Conservation (phyloP, 2,329 filamentous ascomycete genomes). For the Amauroascus verrucosus region DNA sequence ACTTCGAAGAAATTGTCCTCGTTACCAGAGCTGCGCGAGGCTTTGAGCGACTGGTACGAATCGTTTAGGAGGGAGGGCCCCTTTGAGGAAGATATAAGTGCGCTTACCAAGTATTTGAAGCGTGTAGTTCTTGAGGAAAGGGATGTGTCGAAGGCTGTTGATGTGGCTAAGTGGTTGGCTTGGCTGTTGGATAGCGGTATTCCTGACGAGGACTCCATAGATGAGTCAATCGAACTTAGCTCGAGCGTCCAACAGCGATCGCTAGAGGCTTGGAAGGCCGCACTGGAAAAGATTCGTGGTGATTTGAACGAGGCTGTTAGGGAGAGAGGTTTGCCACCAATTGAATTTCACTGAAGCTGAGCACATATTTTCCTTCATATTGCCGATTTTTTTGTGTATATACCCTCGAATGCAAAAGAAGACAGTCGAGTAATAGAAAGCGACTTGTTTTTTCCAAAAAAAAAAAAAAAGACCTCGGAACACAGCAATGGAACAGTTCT, state of each 20-base stretch:
- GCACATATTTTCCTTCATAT: background rate
- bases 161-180: slow-evolving; percentile 55
- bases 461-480: no score
- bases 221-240: background rate
- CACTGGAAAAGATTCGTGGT: slow-evolving; percentile 14
- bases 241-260: background rate
- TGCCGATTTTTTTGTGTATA: no score
- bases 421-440: no score
- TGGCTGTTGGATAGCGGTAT: slow-evolving; percentile 30
- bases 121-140: slow-evolving; percentile 65
- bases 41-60: slow-evolving; percentile 64
- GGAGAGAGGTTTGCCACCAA: slow-evolving; percentile 46
- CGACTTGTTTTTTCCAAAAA: no score
- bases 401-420: no score
- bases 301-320: slow-evolving; percentile 47
- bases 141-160: slow-evolving; percentile 64
- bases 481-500: no score
- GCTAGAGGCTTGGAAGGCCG: slow-evolving; percentile 15
- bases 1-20: slow-evolving; percentile 48
- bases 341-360: slow-evolving; percentile 36
- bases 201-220: background rate
- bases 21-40: slow-evolving; percentile 58
- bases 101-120: slow-evolving; percentile 61
- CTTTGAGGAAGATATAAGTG: slow-evolving; percentile 64
- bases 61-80: slow-evolving; percentile 66